Percentiles rank a stretch among this genome's conserved stretches.
Conservation (phyloP, 2,329 filamentous ascomycete species). For the Colletotrichum lini region DNA sequence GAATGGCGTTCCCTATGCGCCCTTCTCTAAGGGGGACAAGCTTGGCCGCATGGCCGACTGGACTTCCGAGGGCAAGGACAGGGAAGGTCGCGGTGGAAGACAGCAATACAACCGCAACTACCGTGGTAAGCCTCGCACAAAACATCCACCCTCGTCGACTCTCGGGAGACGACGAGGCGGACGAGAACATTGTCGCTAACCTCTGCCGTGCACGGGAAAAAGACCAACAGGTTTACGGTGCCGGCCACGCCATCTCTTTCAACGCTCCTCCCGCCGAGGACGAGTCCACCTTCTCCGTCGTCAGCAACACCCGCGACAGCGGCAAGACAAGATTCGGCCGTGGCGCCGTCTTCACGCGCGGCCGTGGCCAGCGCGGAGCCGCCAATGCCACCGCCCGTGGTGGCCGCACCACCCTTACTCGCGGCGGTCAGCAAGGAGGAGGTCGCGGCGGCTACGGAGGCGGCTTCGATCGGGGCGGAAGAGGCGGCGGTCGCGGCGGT, state of each 20-base stretch:
- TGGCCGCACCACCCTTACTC: slow-evolving; percentile 76
- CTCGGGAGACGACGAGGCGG: not conserved
- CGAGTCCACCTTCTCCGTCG: slow-evolving; percentile 97
- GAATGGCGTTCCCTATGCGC: slow-evolving; percentile 95
- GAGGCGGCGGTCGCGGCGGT: slow-evolving; percentile 80
- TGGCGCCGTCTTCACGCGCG: slow-evolving; percentile 90
- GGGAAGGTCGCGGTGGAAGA: slow-evolving; percentile 80
- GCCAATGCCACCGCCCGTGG: slow-evolving; percentile 62
- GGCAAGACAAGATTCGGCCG: slow-evolving; percentile 90
- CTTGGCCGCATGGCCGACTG: slow-evolving; percentile 99
- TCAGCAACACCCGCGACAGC: slow-evolving; percentile 92
- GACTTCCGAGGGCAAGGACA: slow-evolving; percentile 91
- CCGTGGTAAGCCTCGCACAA: slow-evolving; percentile 75
- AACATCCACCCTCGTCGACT: not conserved
- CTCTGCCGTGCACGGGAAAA: slow-evolving; percentile 61
- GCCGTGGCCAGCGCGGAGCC: slow-evolving; percentile 84
- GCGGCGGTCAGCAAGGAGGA: slow-evolving; percentile 72
- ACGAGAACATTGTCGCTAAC: slow-evolving; percentile 30
- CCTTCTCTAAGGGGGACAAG: slow-evolving; percentile 99
- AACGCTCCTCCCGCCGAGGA: slow-evolving; percentile 93
- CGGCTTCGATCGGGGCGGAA: slow-evolving; percentile 80
- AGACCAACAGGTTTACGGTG: slow-evolving; percentile 96
- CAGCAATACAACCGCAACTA: slow-evolving; percentile 94
- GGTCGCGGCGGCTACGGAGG: slow-evolving; percentile 72
- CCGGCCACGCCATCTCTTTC: slow-evolving; percentile 88